These are phyloP conservation scores for Trypanosoma lewisi DNA, from an alignment of 208 protist genomes.

Conservation along the genomic window DNA sequence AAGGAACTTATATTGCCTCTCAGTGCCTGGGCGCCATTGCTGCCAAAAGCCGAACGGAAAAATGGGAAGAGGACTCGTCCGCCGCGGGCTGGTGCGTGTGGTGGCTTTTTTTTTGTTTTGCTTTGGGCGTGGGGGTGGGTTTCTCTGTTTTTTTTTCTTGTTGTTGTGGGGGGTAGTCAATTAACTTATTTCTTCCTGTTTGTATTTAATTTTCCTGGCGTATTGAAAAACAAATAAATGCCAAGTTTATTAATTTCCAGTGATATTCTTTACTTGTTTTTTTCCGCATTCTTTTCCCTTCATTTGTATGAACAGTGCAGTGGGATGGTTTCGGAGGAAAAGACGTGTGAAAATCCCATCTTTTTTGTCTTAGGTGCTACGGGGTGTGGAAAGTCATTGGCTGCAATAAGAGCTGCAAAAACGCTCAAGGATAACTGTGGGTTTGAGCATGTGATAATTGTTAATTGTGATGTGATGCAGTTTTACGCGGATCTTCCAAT, in stretches of 20 bases:
- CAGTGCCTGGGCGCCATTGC: no score
- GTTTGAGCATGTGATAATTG: constrained; percentile 66
- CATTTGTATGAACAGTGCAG: neutral
- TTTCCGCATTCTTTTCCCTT: neutral
- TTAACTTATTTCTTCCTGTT: no score
- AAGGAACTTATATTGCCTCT: no score
- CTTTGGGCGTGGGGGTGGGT: no score
- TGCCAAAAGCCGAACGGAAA: no score
- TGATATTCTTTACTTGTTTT: neutral
- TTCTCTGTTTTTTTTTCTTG: no score
- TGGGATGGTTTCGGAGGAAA: neutral
- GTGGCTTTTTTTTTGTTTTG: no score
- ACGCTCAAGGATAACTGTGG: constrained; percentile 32
- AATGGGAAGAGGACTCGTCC: no score
- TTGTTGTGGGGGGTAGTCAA: no score
- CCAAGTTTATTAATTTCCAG: neutral
- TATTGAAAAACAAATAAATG: no score
- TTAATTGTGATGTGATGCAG: constrained; percentile 91
- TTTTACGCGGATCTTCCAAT: constrained; percentile 85
- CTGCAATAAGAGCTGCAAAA: constrained; percentile 70
- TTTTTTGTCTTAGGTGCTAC: constrained; percentile 88
- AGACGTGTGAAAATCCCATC: constrained; percentile 23
- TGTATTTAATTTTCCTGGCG: no score
- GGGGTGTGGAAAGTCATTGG: constrained; percentile 79
- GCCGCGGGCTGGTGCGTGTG: no score